Percentiles rank a stretch among this genome's conserved stretches.
Conservation (phyloP, 2,329 filamentous ascomycete genomes). For the Trichoderma brevicompactum region DNA sequence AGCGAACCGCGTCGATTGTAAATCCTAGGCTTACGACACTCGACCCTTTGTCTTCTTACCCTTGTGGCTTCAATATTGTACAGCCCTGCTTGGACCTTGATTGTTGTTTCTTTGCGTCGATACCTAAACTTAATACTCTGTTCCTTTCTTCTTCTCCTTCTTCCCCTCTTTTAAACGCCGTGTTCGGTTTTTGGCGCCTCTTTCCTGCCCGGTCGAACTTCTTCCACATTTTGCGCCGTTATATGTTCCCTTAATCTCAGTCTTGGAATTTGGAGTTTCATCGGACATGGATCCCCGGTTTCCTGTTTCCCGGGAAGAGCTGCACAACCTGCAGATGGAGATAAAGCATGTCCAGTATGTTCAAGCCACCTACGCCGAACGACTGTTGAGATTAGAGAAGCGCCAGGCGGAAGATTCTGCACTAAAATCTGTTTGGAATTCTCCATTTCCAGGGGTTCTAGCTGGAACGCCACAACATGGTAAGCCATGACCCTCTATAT, state of each 20-base stretch:
- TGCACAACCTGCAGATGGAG: constrained; percentile 72
- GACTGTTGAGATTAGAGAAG: constrained; percentile 65
- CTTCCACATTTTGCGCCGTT: background rate
- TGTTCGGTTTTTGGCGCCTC: background rate
- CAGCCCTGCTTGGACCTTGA: background rate
- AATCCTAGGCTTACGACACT: background rate
- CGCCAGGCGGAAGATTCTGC: constrained; percentile 69
- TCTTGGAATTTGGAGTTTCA: background rate
- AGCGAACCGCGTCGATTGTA: background rate
- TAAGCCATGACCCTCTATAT: constrained; percentile 48
- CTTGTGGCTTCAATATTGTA: constrained; percentile 10
- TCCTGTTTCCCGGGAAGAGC: constrained; percentile 63
- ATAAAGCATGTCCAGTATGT: constrained; percentile 68
- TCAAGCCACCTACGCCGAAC: constrained; percentile 65
- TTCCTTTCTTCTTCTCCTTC: background rate
- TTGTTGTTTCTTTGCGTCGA: background rate
- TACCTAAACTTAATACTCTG: constrained; percentile 10
- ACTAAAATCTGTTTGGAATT: constrained; percentile 88
- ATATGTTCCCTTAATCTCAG: background rate
- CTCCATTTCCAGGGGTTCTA: constrained; percentile 85
- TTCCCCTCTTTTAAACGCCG: background rate
- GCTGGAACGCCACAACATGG: constrained; percentile 86
- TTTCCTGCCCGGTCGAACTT: background rate
- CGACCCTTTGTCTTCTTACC: background rate
- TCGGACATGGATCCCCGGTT: constrained; percentile 68